Conservation (phyloP, 345 rosid species). For the Aegle marmelos region DNA sequence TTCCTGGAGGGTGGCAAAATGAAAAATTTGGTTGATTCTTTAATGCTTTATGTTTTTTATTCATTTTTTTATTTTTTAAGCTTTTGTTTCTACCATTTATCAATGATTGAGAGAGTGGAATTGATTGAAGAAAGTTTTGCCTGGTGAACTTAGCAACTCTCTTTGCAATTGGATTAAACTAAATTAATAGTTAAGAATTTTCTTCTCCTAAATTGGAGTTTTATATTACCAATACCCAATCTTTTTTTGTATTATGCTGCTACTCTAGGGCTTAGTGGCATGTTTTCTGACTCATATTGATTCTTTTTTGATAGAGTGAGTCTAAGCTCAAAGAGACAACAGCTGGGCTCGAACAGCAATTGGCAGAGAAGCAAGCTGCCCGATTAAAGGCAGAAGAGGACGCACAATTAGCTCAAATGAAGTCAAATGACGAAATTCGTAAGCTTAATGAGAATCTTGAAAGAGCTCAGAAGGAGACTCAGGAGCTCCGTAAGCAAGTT, state of each 20-base stretch:
- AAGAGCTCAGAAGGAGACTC: conserved; percentile 51
- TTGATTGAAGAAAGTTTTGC: neutral
- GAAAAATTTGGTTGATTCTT: neutral
- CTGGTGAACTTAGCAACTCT: neutral
- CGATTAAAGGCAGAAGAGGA: conserved; percentile 61
- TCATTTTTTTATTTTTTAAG: neutral
- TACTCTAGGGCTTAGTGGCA: neutral
- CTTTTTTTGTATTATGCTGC: neutral
- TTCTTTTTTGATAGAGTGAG: conserved; percentile 50
- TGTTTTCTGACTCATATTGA: neutral
- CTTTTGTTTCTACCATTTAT: neutral
- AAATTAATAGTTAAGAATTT: neutral
- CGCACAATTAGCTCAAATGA: conserved; percentile 51
- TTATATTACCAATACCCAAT: neutral
- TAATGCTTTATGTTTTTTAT: neutral
- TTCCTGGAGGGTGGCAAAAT: neutral
- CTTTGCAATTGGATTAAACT: neutral
- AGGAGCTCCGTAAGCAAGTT: conserved; percentile 54
- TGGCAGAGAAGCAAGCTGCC: conserved; percentile 80
- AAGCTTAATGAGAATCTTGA: conserved; percentile 75
- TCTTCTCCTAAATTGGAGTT: neutral
- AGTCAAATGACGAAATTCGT: conserved; percentile 66
- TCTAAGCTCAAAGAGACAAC: conserved; percentile 71
- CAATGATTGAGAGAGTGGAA: neutral
- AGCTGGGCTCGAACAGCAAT: conserved; percentile 58